phyloP scores from a whole-genome alignment of 1,139 yeast species.

The Hemisphaericaspora xylanilytica region DNA sequence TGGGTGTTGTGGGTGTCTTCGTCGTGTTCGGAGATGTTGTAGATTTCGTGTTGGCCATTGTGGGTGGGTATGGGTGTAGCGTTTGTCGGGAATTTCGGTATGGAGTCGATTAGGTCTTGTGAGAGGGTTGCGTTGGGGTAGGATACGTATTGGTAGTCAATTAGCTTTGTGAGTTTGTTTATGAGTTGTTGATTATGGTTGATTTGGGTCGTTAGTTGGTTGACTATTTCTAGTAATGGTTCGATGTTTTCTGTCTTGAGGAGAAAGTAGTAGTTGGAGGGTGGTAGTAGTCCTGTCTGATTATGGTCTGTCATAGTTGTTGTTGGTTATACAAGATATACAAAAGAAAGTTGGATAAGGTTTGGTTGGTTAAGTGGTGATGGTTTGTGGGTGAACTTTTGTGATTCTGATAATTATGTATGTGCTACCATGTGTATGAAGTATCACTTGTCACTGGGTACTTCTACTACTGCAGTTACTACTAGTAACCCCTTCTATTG shows the following conservation, averaged over 20 bases:
- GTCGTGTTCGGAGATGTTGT: constrained; percentile 7
- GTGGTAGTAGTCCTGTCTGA: constrained; percentile 1
- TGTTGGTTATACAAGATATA: no score
- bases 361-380: no score
- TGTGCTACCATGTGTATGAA: no score
- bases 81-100: not conserved
- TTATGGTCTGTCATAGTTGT: not conserved
- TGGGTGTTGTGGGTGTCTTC: not conserved
- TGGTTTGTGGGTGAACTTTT: no score
- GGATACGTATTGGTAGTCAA: constrained; percentile 22
- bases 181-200: constrained; percentile 26
- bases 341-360: no score
- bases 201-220: constrained; percentile 23
- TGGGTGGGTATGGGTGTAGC: no score
- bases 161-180: constrained; percentile 20
- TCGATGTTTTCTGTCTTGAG: constrained; percentile 39
- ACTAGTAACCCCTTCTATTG: no score
- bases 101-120: constrained; percentile 3
- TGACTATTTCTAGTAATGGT: constrained; percentile 27
- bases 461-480: no score
- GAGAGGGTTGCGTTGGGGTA: constrained; percentile 19
- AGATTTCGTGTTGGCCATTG: constrained; percentile 1
- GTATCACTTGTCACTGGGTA: no score
- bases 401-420: no score
- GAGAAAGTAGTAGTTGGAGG: constrained; percentile 20